These are phyloP conservation scores for Xanthoceras sorbifolium DNA, from an alignment of 345 rosid genomes.

Conservation along the genomic window DNA sequence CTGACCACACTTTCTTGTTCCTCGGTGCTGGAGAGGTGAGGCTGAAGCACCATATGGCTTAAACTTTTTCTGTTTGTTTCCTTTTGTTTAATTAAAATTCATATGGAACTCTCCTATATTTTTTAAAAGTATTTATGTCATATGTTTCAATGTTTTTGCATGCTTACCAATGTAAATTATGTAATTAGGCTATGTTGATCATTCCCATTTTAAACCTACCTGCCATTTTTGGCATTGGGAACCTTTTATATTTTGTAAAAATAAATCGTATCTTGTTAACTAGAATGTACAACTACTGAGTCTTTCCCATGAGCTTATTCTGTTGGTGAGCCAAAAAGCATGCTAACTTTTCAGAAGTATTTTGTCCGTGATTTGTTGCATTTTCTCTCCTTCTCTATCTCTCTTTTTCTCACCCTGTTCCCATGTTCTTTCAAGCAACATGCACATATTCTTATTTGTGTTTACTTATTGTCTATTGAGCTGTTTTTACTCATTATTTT, in stretches of 20 bases:
- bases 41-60: not conserved
- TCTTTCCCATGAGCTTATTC: too few relatives aligned
- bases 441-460: not conserved
- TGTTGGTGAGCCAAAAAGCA: too few relatives aligned
- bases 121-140: slow-evolving; percentile 1
- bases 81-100: not conserved
- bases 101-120: not conserved
- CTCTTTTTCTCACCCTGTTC: not conserved
- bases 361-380: too few relatives aligned
- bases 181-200: not conserved
- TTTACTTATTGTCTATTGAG: not conserved
- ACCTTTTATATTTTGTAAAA: not conserved
- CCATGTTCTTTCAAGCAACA: not conserved
- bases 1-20: slow-evolving; percentile 84
- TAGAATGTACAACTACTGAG: too few relatives aligned
- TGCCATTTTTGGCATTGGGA: not conserved
- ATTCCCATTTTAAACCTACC: not conserved
- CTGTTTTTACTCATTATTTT: not conserved
- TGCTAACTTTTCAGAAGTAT: too few relatives aligned
- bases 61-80: not conserved
- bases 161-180: not conserved
- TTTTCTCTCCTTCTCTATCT: not conserved
- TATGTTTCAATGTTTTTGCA: not conserved
- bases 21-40: slow-evolving; percentile 97
- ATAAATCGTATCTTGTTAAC: too few relatives aligned